These are phyloP conservation scores for Nasturtium officinale DNA, from an alignment of 345 rosid genomes.

Conservation along the genomic window DNA sequence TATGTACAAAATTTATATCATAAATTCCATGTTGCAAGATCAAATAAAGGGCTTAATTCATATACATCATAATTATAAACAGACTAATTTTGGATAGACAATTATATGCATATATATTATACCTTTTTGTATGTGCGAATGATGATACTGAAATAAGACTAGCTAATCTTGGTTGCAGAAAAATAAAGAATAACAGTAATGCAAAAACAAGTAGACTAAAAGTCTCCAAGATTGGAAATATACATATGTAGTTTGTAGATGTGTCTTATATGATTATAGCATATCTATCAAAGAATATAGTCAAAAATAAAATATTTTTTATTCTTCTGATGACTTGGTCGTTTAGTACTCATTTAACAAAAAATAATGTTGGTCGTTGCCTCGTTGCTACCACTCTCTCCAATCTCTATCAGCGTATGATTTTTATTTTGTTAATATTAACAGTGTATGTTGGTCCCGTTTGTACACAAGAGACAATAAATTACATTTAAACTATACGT, in stretches of 20 bases:
- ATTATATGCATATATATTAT: not conserved
- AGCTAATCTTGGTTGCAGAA: not conserved
- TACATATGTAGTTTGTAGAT: not conserved
- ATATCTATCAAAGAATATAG: not conserved
- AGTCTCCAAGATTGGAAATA: not conserved
- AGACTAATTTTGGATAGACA: not conserved
- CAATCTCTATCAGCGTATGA: not conserved
- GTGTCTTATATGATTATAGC: not conserved
- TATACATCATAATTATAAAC: not conserved
- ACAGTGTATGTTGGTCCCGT: not conserved
- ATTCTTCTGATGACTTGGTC: not conserved
- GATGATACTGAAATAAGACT: not conserved
- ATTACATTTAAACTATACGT: not conserved
- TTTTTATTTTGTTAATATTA: too few species aligned
- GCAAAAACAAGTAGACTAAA: not conserved
- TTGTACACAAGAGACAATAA: not conserved
- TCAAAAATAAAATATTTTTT: not conserved
- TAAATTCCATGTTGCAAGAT: not conserved
- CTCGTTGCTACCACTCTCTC: not conserved
- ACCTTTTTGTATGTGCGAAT: not conserved
- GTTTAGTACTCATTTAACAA: not conserved
- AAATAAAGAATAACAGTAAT: not conserved
- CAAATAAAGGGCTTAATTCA: too few species aligned
- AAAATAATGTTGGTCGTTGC: not conserved
- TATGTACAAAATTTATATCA: not conserved